A percentile compares a stretch with the other conserved stretches of the same genome.
Evolutionary conservation across 192 early-diverging fungal genomes (phyloP).

Genomic region (Backusella tarrabulga): DNA sequence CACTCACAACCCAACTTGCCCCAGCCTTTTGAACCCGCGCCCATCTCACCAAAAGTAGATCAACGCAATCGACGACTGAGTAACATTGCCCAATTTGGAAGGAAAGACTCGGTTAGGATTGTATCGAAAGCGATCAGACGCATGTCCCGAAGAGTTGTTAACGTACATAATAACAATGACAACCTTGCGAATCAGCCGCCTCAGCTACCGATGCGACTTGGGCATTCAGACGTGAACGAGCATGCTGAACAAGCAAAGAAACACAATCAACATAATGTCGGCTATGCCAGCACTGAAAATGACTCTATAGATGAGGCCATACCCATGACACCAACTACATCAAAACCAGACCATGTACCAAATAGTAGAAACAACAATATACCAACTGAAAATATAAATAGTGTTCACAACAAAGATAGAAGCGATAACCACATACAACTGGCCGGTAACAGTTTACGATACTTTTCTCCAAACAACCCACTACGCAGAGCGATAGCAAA

Average conservation of each 20-base stretch:
- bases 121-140: neutral
- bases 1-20: neutral
- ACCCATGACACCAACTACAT: neutral
- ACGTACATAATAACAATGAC: constrained; percentile 7
- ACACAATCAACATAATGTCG: neutral
- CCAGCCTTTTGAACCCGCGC: constrained; percentile 9
- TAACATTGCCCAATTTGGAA: neutral
- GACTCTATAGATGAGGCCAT: neutral
- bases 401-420: neutral
- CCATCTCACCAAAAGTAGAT: constrained; percentile 3
- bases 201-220: neutral
- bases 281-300: neutral
- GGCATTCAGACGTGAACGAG: neutral
- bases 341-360: neutral
- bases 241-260: neutral
- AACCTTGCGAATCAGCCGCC: neutral
- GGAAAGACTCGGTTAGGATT: neutral
- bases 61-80: neutral
- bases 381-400: neutral
- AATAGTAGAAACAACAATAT: neutral
- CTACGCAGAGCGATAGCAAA: constrained; percentile 37
- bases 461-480: constrained; percentile 44
- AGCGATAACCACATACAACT: neutral
- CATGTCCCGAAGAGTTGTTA: constrained; percentile 13
- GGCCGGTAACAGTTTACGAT: constrained; percentile 30